Base-by-base conservation (phyloP, 228 moss, liverwort and hornwort genomes). In the Sphagnum fallax region DNA sequence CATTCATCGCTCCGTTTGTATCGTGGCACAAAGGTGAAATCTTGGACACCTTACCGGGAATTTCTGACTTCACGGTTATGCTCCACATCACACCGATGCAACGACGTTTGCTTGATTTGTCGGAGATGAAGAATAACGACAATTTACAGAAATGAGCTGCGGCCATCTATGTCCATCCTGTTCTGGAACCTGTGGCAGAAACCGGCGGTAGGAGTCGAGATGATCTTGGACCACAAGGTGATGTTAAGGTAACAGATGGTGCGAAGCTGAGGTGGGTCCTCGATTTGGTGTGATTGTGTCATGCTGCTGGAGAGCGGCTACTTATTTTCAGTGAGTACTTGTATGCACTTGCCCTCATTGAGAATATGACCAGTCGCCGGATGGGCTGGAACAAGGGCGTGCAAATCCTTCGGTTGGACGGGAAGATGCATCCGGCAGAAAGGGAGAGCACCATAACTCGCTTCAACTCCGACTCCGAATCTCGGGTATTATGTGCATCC, bases 21-120 rank as follows among this genome's bases (percentile, higher is more conserved):
- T 81, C 90, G 13, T 98, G 90, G 88, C 91, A 92, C 69, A 85
- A 87, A 52, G 98, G 98, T 13, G 81, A 90, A 50, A 79, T 91
- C 59, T 67, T 94, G 71, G 65, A 88, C 67, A 53, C 66, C 1
- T 84, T 94, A 9, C 91, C 94, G 9, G 98, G 94, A 1, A 85
- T 98, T 69, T 72, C 70, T 0, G 94, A 98, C 77, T 86, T 86
- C 61, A 90, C 89, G 1, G 53, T 98, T 4, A 85, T 82, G 75
- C 67, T 98, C n/a, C 77, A 90, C 5, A 71, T 98, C 61, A 93
- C 81, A 0, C 6, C 2, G 0, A 48, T 50, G 5, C 91, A 91
- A 63, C 69, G 65, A 16, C 77, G 77, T 58, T 80, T 87, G 47
- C 74, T 87, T n/a, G 74, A 70, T 55, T 55, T 55, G 48, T 73